Evolutionary conservation across 441 rosid species (phyloP).

Genomic region (Populus hybrid): DNA sequence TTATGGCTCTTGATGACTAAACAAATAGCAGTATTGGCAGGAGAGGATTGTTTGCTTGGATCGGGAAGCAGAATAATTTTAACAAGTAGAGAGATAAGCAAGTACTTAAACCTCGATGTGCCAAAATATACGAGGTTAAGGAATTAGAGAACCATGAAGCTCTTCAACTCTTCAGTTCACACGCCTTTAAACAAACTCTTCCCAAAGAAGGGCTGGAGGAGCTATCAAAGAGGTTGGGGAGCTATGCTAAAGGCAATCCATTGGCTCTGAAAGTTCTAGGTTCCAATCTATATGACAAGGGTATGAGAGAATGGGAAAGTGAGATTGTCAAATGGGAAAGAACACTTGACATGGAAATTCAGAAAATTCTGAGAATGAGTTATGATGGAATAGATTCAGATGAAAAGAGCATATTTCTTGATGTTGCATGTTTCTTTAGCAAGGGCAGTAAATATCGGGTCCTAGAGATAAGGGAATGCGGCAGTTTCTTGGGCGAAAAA

Average conservation of each 20-base stretch:
- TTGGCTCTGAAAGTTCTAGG: constrained; percentile 11
- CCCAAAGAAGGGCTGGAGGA: background rate
- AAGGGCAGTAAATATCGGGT: too few species aligned
- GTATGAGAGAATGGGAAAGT: constrained; percentile 6
- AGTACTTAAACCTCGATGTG: background rate
- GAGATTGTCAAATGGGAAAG: background rate
- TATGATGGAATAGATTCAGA: background rate
- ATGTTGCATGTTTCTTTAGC: background rate
- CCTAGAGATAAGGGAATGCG: too few species aligned
- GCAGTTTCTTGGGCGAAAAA: too few species aligned
- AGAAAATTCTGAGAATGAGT: background rate
- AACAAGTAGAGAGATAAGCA: constrained; percentile 13
- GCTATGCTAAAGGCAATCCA: constrained; percentile 1
- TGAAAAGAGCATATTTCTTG: background rate
- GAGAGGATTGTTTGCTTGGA: background rate
- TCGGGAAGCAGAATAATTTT: constrained; percentile 6
- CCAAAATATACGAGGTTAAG: constrained; percentile 9
- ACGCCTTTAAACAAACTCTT: background rate
- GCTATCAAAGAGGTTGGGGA: background rate
- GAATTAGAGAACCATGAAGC: background rate
- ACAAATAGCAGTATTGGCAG: background rate
- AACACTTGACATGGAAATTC: background rate
- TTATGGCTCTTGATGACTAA: constrained; percentile 1
- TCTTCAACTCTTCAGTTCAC: background rate
- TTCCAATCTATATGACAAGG: background rate